Evolutionary conservation across 2,329 filamentous ascomycete species (phyloP), one percentile per base, ranked within the genome.

Genomic region (Diplodia intermedia): DNA sequence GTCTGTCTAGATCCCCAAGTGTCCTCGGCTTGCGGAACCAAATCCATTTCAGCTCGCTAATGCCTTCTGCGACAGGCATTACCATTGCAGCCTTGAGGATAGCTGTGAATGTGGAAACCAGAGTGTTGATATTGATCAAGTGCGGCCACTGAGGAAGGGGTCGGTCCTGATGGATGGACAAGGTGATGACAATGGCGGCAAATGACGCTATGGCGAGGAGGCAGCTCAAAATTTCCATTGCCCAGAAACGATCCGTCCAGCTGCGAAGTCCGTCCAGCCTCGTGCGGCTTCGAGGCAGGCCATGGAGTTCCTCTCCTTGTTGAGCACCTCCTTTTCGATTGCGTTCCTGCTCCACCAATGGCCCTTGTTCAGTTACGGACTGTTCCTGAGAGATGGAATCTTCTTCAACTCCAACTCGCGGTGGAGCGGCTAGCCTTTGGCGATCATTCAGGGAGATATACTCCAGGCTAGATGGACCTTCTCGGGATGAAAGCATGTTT

Each of bases 31-130:
- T 29, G 29, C 43, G 47, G n/a, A 66, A 66, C 50, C 53, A 56
- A 12, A 43, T 43, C 63, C 63, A 66, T 49, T 66, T 66, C 15
- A 56, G 40, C 38, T 66, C 52, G 38, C 63, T 66, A 14, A 66
- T 40, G 12, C 52, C 63, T 56, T 65, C 61, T 3, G 38, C 61
- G 12, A 65, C 40, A 1, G 61, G 61, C 49, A 53, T 65, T 3
- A 66, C 29, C 38, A 66, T 15, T 4, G 52, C 49, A 1, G 63
- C 40, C 38, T 66, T 66, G 15, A 66, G 56, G 47, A 26, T 36
- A 1, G 53, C 29, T 2, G 40, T 57, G 29, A 66, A 66, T 2
- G 50, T 57, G 4, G 65, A 33, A 23, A 57, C 52, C 52, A 66
- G 20, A 8, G 65, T 29, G 50, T 65, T 65, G 33, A 65, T 53